These are phyloP conservation scores for Penstemon newberryi DNA, from an alignment of 257 asterid species.

Conservation along the genomic window DNA sequence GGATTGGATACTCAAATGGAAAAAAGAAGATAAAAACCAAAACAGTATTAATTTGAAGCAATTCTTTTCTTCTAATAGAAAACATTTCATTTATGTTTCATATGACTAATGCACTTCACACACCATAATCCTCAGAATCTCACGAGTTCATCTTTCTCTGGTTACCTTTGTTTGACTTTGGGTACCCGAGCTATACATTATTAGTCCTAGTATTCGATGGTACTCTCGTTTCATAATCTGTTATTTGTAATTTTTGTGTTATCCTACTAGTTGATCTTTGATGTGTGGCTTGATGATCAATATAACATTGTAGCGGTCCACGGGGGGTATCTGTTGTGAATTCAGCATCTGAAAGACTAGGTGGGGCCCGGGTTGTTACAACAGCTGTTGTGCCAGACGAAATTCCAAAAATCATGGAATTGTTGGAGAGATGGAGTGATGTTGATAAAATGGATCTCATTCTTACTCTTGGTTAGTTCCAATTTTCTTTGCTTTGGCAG, in stretches of 20 bases:
- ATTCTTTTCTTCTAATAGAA: neutral
- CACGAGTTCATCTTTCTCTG: too few relatives aligned
- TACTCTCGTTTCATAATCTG: too few relatives aligned
- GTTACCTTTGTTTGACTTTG: too few relatives aligned
- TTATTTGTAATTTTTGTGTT: too few relatives aligned
- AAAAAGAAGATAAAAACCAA: too few relatives aligned
- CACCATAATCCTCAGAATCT: too few relatives aligned
- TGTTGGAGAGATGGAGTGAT: slow-evolving; percentile 83
- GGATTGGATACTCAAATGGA: too few relatives aligned
- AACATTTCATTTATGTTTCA: too few relatives aligned
- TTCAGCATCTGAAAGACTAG: slow-evolving; percentile 76
- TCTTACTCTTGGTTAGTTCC: slow-evolving; percentile 79
- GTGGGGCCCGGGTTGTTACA: slow-evolving; percentile 74
- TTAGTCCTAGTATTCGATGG: too few relatives aligned
- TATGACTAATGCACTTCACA: too few relatives aligned
- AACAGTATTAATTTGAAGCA: neutral
- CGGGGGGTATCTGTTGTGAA: slow-evolving; percentile 87
- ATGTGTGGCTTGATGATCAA: slow-evolving; percentile 22
- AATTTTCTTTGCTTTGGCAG: slow-evolving; percentile 16
- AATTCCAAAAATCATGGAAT: slow-evolving; percentile 62
- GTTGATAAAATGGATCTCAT: slow-evolving; percentile 85
- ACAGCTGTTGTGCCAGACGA: slow-evolving; percentile 88
- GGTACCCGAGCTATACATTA: too few relatives aligned
- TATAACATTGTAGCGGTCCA: slow-evolving; percentile 71
- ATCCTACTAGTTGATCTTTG: too few relatives aligned